phyloP scores from a whole-genome alignment of 129 eudicot genomes.

The Tagetes erecta region DNA sequence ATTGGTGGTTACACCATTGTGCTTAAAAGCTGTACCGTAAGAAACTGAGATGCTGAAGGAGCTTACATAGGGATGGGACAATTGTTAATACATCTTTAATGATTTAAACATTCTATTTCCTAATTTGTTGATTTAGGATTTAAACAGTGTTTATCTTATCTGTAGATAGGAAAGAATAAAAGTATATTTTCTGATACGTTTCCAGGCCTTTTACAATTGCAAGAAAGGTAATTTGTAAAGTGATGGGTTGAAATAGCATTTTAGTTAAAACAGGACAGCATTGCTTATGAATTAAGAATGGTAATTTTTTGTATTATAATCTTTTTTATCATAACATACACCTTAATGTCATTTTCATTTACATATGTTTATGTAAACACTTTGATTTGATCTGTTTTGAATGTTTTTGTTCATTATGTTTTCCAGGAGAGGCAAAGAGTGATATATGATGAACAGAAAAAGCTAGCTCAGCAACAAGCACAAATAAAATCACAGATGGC shows the following conservation, averaged over 20 bases:
- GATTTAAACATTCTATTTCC: constrained; percentile 2
- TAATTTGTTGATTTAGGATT: constrained; percentile 4
- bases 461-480: constrained; percentile 83
- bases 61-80: no score
- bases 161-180: not conserved
- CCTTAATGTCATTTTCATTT: not conserved
- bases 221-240: not conserved
- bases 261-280: not conserved
- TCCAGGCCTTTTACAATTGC: not conserved
- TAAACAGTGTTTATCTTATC: no score
- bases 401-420: constrained; percentile 20
- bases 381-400: not conserved
- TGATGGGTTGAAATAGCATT: not conserved
- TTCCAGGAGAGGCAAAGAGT: constrained; percentile 88
- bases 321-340: not conserved
- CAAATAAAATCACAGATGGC: constrained; percentile 94
- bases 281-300: not conserved
- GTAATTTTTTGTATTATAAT: not conserved
- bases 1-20: no score
- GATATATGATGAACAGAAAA: constrained; percentile 83
- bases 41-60: not conserved
- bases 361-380: not conserved
- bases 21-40: no score
- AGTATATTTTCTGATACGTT: not conserved
- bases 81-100: not conserved